phyloP scores from a whole-genome alignment of 2,329 filamentous ascomycete species.

The Chaetomium sp. region DNA sequence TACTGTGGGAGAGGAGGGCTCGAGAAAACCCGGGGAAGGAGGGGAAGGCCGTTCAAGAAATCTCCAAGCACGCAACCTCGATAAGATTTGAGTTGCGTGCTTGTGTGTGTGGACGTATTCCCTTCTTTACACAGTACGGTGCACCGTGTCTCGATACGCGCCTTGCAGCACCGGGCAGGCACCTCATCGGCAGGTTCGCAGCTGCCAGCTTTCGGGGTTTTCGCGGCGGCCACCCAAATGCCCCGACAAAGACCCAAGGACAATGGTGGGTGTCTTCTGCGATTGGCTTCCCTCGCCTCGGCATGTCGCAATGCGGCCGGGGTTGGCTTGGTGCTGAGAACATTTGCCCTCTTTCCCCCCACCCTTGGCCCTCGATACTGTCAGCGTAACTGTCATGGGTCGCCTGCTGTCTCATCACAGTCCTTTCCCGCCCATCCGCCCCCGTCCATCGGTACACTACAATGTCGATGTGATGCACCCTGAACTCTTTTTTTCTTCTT shows the following conservation, averaged over 20 bases:
- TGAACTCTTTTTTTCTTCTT: not conserved
- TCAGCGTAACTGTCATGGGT: not conserved
- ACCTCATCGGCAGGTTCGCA: too few species aligned
- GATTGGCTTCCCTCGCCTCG: slow-evolving; percentile 9
- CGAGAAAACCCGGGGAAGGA: too few species aligned
- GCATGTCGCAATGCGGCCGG: not conserved
- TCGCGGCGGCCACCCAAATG: not conserved
- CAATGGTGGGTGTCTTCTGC: not conserved
- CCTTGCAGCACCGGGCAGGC: too few species aligned
- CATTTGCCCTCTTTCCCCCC: not conserved
- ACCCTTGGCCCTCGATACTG: not conserved
- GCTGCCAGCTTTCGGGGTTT: too few species aligned
- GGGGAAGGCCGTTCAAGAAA: too few species aligned
- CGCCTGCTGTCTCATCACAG: slow-evolving; percentile 7
- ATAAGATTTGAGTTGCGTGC: too few species aligned
- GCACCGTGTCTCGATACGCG: too few species aligned
- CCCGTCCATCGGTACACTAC: not conserved
- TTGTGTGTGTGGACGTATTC: too few species aligned
- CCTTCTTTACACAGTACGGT: too few species aligned
- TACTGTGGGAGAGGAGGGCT: too few species aligned
- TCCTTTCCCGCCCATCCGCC: not conserved
- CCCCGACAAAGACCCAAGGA: not conserved
- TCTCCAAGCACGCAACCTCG: too few species aligned
- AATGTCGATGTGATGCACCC: not conserved
- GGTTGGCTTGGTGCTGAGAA: slow-evolving; percentile 8